These are phyloP conservation scores for Boechera stricta DNA, from an alignment of 345 rosid species.

Conservation along the genomic window DNA sequence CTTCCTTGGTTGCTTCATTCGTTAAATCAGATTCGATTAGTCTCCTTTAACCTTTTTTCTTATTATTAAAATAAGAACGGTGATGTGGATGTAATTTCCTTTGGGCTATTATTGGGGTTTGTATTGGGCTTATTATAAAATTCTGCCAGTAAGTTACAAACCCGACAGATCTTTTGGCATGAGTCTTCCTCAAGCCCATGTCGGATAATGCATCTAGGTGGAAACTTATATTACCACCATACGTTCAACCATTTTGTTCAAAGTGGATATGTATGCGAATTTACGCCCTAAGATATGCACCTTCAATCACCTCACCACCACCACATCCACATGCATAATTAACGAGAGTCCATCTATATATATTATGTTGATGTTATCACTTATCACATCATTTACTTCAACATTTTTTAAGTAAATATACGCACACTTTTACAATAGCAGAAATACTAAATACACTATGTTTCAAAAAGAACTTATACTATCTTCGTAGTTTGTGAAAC, in stretches of 20 bases:
- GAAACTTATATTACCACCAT: too few relatives aligned
- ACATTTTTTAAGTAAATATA: not conserved
- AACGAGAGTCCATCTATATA: not conserved
- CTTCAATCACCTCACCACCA: too few relatives aligned
- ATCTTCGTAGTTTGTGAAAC: not conserved
- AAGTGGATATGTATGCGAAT: too few relatives aligned
- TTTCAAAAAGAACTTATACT: not conserved
- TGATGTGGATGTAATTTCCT: slow-evolving; percentile 17
- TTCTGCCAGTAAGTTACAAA: not conserved
- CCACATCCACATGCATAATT: too few relatives aligned
- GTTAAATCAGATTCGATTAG: slow-evolving; percentile 6
- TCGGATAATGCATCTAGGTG: too few relatives aligned
- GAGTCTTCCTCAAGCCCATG: too few relatives aligned
- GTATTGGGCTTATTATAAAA: not conserved
- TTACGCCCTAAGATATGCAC: too few relatives aligned
- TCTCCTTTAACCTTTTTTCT: not conserved
- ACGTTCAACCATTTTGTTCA: too few relatives aligned
- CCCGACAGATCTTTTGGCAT: too few relatives aligned
- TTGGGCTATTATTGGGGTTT: not conserved
- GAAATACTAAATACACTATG: not conserved
- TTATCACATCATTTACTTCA: not conserved
- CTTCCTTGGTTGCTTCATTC: slow-evolving; percentile 24
- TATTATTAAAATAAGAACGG: not conserved
- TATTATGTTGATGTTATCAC: not conserved
- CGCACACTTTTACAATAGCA: not conserved